Percentiles rank a stretch among this genome's conserved stretches.
Evolutionary conservation across 2,329 filamentous ascomycete genomes (phyloP).

Genomic region (Pseudopithomyces maydicus): DNA sequence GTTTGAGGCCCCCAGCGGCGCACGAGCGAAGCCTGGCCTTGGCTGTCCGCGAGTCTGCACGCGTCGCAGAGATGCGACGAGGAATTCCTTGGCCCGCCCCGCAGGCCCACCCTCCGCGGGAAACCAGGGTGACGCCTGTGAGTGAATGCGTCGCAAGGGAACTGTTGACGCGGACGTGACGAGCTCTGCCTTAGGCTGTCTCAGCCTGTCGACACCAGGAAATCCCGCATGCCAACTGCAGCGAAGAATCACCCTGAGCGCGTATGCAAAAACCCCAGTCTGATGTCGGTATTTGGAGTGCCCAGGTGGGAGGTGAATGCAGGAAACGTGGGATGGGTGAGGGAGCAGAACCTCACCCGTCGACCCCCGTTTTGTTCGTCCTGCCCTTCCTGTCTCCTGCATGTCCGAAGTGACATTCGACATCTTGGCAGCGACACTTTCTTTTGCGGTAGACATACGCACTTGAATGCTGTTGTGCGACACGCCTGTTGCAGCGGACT

Average conservation of each 20-base stretch:
- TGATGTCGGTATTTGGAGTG: slow-evolving; percentile 4
- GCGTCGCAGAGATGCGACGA: slow-evolving; percentile 39
- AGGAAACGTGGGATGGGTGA: slow-evolving; percentile 1
- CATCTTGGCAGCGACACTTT: background rate
- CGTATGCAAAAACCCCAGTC: slow-evolving; percentile 19
- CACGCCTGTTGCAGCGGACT: background rate
- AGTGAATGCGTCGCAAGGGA: slow-evolving; percentile 15
- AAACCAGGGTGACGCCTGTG: slow-evolving; percentile 10
- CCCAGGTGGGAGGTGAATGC: background rate
- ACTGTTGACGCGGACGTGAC: slow-evolving; percentile 25
- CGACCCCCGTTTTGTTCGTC: slow-evolving; percentile 4
- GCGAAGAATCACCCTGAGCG: slow-evolving; percentile 15
- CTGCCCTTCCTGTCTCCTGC: background rate
- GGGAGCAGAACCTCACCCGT: slow-evolving; percentile 2
- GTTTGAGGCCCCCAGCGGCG: slow-evolving; percentile 27
- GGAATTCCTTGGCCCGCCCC: slow-evolving; percentile 23
- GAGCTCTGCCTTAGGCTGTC: slow-evolving; percentile 21
- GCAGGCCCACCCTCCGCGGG: slow-evolving; percentile 6
- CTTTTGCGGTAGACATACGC: background rate
- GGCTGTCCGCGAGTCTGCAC: slow-evolving; percentile 19
- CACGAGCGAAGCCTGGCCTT: slow-evolving; percentile 19
- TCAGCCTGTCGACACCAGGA: slow-evolving; percentile 14
- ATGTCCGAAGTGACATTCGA: background rate
- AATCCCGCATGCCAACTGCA: slow-evolving; percentile 1
- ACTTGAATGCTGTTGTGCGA: background rate